A percentile compares a stretch with the other conserved stretches of the same genome.
Conservation (phyloP, 73 alveolate species). For the Tetrahymena thermophila region DNA sequence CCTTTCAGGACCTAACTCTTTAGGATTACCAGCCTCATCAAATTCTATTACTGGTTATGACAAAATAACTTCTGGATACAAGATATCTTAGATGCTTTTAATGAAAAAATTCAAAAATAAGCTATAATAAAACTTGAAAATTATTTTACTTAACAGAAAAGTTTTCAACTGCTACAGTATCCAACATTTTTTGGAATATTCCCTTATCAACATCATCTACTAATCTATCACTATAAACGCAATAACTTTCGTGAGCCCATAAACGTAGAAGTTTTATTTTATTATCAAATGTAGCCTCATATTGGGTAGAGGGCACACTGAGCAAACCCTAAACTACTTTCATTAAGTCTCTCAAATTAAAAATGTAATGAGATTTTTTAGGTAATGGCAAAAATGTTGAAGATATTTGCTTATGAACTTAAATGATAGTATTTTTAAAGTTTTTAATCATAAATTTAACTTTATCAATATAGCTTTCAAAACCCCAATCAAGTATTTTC, state of each 20-base stretch:
- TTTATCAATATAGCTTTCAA: slow-evolving; percentile 67
- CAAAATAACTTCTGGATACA: background rate
- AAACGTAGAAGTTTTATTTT: slow-evolving; percentile 58
- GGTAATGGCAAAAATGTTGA: slow-evolving; percentile 84
- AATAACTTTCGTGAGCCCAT: slow-evolving; percentile 89
- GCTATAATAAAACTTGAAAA: background rate
- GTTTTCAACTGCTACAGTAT: slow-evolving; percentile 58
- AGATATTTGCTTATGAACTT: slow-evolving; percentile 70
- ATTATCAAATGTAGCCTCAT: slow-evolving; percentile 52
- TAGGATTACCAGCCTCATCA: background rate
- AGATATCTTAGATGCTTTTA: background rate
- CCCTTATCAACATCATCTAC: slow-evolving; percentile 78
- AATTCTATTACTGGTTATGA: background rate
- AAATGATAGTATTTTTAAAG: slow-evolving; percentile 62
- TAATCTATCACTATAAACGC: slow-evolving; percentile 90
- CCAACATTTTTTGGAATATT: slow-evolving; percentile 55
- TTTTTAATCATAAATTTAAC: slow-evolving; percentile 52
- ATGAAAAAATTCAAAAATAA: background rate
- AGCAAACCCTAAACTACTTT: slow-evolving; percentile 80
- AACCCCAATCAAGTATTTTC: slow-evolving; percentile 75
- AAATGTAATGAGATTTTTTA: slow-evolving; percentile 81
- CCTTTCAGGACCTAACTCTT: background rate
- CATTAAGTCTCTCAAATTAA: slow-evolving; percentile 84
- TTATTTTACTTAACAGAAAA: slow-evolving; percentile 2
- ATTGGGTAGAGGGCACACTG: slow-evolving; percentile 66